Evolutionary conservation across 805 yeast species (phyloP), one percentile per base, ranked within the genome.

Genomic region (Wickerhamomyces bovis): DNA sequence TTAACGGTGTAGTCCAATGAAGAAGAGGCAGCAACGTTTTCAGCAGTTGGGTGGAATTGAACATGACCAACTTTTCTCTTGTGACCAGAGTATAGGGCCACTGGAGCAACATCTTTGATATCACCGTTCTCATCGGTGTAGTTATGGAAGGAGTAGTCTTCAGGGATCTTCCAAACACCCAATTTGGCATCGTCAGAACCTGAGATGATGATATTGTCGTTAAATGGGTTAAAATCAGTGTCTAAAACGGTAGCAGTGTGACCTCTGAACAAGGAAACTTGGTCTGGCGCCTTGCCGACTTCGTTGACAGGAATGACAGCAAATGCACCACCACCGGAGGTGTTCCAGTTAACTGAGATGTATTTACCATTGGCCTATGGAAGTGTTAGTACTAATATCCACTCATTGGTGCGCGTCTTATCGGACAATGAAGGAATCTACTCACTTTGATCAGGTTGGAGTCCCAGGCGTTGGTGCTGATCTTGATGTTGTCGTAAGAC

Each of bases 251-350:
- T 84, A 23, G 96, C 97, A 28, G 90, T 85, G 65, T 92, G 99
- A 15, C 99, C 99, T 59, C 97, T 80, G 67, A 92, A 94, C 54
- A 94, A 74, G 2, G 99, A 94, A 42, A 89, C 90, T 50, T 83
- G 80, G 57, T 94, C 99, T 4, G 97, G 97, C 8, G 90, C 82
- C 63, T 90, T 94, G 10, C 99, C 98, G 18, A 80, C 83, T 65
- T 92, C 97, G 9, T 65, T 63, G 22, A 88, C 70, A 2, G 99
- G 99, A 50, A 94, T 81, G 12, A 95, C 86, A 1, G 96, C 97
- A 71, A 94, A 90, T 0, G 98, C 95, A 44, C 99, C 99, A 52
- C 98, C 98, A 38, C 98, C 98, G 11, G 95, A 84, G 28, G 97
- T 75, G 49, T 87, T 89, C 96, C 97, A 89, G 64, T 88, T 89